Percentiles rank a stretch among this genome's conserved stretches.
Evolutionary conservation across 2,329 filamentous ascomycete species (phyloP).

Genomic region (Samsoniella hepiali): DNA sequence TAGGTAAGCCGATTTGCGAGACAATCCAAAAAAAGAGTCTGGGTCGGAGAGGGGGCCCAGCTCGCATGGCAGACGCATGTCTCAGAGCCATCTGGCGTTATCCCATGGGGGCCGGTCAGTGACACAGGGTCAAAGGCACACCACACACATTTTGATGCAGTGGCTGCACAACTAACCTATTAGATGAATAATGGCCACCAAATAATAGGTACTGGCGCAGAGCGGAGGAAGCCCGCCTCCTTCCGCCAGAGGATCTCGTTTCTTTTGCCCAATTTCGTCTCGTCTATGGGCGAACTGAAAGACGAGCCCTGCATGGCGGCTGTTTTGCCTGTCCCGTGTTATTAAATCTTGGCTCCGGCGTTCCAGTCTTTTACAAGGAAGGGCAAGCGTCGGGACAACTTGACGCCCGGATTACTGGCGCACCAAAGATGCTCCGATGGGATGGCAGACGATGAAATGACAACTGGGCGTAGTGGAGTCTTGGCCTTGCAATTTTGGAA

Average conservation of each 20-base stretch:
- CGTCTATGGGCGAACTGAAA: background rate
- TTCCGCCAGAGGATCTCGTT: slow-evolving; percentile 1
- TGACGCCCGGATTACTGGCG: slow-evolving; percentile 9
- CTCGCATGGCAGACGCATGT: slow-evolving; percentile 17
- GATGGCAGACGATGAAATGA: background rate
- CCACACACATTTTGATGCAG: background rate
- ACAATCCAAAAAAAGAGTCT: slow-evolving; percentile 15
- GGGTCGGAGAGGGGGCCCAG: slow-evolving; percentile 7
- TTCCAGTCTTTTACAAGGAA: background rate
- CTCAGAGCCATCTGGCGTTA: slow-evolving; percentile 13
- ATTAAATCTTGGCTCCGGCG: background rate
- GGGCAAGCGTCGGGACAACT: slow-evolving; percentile 1
- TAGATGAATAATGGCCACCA: too few relatives aligned
- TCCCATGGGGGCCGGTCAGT: slow-evolving; percentile 5
- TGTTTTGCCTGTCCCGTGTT: background rate
- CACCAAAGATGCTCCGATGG: background rate
- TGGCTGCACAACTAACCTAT: background rate
- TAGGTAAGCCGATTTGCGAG: slow-evolving; percentile 1
- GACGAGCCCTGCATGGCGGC: background rate
- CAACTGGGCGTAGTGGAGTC: background rate
- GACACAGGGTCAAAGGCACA: background rate
- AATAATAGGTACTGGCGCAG: too few relatives aligned
- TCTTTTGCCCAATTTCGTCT: slow-evolving; percentile 11
- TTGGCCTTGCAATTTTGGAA: background rate
- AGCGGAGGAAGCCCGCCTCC: background rate